A percentile compares a stretch with the other conserved stretches of the same genome.
phyloP scores from a whole-genome alignment of 2,329 filamentous ascomycete species.

The Venturia oleaginea region DNA sequence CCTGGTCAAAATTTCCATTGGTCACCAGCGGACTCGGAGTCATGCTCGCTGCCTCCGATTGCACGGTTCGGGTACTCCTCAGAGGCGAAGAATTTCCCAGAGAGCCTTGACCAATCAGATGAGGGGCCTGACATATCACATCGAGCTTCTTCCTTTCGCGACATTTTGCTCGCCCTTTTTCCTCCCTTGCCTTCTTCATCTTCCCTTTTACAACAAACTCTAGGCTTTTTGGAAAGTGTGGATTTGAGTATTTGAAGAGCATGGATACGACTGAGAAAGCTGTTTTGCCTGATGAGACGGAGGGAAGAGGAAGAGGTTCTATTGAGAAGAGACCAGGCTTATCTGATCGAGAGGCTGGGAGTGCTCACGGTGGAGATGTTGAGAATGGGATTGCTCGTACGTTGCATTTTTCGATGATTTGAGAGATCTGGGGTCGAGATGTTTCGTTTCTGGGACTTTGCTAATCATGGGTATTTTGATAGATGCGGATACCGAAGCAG shows the following conservation, averaged over 20 bases:
- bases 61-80: not conserved
- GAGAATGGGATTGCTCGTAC: not conserved
- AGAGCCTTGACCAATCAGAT: not conserved
- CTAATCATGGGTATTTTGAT: not conserved
- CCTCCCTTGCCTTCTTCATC: not conserved
- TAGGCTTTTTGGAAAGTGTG: not conserved
- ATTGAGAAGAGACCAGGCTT: not conserved
- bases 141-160: not conserved
- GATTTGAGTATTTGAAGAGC: not conserved
- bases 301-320: not conserved
- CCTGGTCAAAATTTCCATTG: no score
- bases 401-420: not conserved
- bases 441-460: not conserved
- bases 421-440: not conserved
- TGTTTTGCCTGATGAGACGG: not conserved
- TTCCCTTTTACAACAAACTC: not conserved
- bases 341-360: not conserved
- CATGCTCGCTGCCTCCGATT: not conserved
- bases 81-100: not conserved
- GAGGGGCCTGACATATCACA: not conserved
- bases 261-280: constrained; percentile 2
- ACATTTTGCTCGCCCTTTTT: not conserved
- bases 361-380: not conserved
- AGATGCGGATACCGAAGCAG: not conserved
- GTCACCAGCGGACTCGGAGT: no score